Conservation (phyloP, 208 protist species). For the Wallacemonas sp. region DNA sequence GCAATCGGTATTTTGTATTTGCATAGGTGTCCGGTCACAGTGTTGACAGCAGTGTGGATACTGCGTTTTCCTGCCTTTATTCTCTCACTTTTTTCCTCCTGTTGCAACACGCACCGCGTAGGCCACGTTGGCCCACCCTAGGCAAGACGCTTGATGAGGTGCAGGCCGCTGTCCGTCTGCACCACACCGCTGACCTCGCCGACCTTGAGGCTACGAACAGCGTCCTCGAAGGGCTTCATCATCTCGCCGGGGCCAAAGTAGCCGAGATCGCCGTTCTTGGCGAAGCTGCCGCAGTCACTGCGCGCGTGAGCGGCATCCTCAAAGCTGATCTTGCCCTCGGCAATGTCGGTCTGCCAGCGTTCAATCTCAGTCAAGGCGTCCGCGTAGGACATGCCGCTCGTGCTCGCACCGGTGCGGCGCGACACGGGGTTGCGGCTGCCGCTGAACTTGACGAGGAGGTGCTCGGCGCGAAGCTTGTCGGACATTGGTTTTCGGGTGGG, state of each 20-base stretch:
- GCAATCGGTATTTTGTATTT: too few species aligned
- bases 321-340: constrained; percentile 70
- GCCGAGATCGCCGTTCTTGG: constrained; percentile 83
- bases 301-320: constrained; percentile 78
- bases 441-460: constrained; percentile 91
- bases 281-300: constrained; percentile 91
- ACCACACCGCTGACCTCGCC: constrained; percentile 88
- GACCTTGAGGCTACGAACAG: constrained; percentile 71
- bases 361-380: constrained; percentile 76
- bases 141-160: constrained; percentile 90
- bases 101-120: too few species aligned
- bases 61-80: too few species aligned
- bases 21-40: too few species aligned
- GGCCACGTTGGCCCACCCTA: too few species aligned
- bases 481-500: constrained; percentile 22
- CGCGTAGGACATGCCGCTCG: constrained; percentile 62
- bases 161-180: constrained; percentile 89
- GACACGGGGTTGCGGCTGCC: constrained; percentile 91
- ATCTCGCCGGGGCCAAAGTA: constrained; percentile 91
- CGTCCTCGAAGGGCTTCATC: constrained; percentile 95
- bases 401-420: constrained; percentile 73
- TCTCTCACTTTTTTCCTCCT: not conserved
- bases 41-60: too few species aligned
- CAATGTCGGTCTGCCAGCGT: constrained; percentile 69
- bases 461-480: constrained; percentile 56